Base-by-base conservation (phyloP, 768 basidiomycete genomes). In the Pholiota conissans region DNA sequence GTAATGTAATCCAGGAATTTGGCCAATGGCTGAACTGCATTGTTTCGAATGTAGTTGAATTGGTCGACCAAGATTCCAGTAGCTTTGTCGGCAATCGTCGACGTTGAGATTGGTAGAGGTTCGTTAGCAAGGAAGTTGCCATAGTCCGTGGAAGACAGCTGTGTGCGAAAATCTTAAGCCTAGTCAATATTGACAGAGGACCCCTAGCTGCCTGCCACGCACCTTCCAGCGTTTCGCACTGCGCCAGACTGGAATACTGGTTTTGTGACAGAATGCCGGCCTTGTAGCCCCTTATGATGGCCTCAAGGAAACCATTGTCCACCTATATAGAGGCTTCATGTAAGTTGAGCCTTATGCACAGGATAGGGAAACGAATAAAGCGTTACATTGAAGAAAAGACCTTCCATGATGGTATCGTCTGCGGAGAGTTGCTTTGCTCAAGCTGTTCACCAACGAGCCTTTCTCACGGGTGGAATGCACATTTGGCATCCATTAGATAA, bases 181-280 rank as follows among this genome's bases (percentile, higher is more conserved):
- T 27, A 26, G 22, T 8, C 45, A 30, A 42, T 64, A 35, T 68
- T 47, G 27, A 30, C 13, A 39, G 40, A 10, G 48, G 3, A 20
- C 22, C 8, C 39, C 20, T 5, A 3, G 14, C n/a, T n/a, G n/a
- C 18, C 22, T 28, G 30, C 32, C 20, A 22, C 79, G 53, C 63
- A 93, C 96, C 96, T 79, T 98, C 97, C 28, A 98, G 82, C 26
- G 86, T 93, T 75, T 99, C 97, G 83, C 97, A 98, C 74, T 99
- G 97, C 3, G 91, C 90, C 71, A 99, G 75, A 74, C 93, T 98
- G 68, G 86, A 80, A 73, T 98, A 99, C 70, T 96, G 93, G 65
- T 78, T 83, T 71, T 94, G 92, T 49, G 86, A 89, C 45, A 99
- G 82, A 58, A 98, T 86, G 26, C 93, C 95, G 45, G 90, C 85